Conservation (phyloP, 2,329 filamentous ascomycete species). For the Aspergillus floridensis region DNA sequence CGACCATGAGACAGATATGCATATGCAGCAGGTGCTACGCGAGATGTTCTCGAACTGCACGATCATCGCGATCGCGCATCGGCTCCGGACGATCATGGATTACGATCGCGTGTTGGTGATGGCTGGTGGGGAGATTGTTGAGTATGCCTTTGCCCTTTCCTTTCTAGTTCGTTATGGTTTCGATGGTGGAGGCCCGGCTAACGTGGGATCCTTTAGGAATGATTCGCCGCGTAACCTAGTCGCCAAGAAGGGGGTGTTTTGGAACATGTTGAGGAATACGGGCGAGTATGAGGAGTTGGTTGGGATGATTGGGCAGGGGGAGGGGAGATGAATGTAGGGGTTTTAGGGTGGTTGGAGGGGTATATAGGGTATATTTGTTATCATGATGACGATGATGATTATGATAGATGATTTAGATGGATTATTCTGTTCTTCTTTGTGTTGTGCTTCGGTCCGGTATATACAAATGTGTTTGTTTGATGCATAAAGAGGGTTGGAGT, state of each 20-base stretch:
- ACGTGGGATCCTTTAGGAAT: constrained; percentile 15
- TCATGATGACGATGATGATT: too few relatives aligned
- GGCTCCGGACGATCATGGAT: constrained; percentile 62
- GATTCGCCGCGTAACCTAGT: constrained; percentile 23
- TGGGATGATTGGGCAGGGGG: constrained; percentile 12
- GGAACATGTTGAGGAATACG: constrained; percentile 27
- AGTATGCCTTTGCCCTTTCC: constrained; percentile 37
- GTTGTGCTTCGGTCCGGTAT: too few relatives aligned
- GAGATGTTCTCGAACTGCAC: constrained; percentile 54
- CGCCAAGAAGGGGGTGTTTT: constrained; percentile 21
- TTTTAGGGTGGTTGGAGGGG: too few relatives aligned
- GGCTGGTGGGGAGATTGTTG: constrained; percentile 53
- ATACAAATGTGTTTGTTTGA: too few relatives aligned
- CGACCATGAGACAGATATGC: constrained; percentile 57
- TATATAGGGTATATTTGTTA: too few relatives aligned
- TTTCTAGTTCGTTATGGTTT: background rate
- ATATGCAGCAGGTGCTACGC: constrained; percentile 58
- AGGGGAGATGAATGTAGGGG: too few relatives aligned
- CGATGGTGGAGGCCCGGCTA: background rate
- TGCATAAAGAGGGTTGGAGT: too few relatives aligned
- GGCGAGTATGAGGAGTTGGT: constrained; percentile 28
- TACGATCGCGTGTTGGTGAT: constrained; percentile 60
- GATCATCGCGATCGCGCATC: constrained; percentile 66
- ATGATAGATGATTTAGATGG: too few relatives aligned
- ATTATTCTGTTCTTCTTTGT: too few relatives aligned